Evolutionary conservation across 208 protist species (phyloP).

Genomic region (Leishmania aethiopica): DNA sequence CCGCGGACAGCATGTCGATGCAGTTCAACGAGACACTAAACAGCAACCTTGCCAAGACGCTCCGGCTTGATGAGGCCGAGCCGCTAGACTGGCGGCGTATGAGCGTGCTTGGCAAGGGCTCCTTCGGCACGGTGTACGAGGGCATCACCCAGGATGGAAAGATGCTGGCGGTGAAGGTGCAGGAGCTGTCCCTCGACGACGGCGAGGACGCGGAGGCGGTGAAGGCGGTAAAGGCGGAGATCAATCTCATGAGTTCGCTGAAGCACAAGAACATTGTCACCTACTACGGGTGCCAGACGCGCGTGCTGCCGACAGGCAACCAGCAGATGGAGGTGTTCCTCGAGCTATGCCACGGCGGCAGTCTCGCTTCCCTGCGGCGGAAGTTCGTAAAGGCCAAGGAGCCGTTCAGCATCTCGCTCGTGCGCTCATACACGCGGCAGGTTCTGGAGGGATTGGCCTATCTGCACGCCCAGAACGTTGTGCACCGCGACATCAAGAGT

Average conservation of each 20-base stretch:
- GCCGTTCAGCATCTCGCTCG: conserved; percentile 69
- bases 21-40: conserved; percentile 37
- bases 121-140: conserved; percentile 90
- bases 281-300: conserved; percentile 90
- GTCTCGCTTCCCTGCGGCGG: conserved; percentile 54
- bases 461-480: conserved; percentile 78
- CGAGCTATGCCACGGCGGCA: conserved; percentile 88
- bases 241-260: conserved; percentile 87
- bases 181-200: conserved; percentile 64
- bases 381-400: conserved; percentile 78
- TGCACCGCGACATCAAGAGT: conserved; percentile 92
- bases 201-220: conserved; percentile 68
- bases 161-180: conserved; percentile 89
- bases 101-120: conserved; percentile 82
- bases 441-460: conserved; percentile 88
- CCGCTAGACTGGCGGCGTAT: conserved; percentile 78
- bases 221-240: conserved; percentile 66
- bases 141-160: conserved; percentile 86
- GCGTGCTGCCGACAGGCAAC: conserved; percentile 34
- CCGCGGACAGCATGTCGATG: conserved; percentile 34
- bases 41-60: conserved; percentile 30
- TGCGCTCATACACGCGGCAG: conserved; percentile 88
- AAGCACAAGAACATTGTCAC: conserved; percentile 89
- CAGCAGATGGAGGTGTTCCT: conserved; percentile 90
- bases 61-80: conserved; percentile 46